Evolutionary conservation across 345 rosid genomes (phyloP), one percentile per base, ranked within the genome.

Genomic region (Geranium rotundifolium): DNA sequence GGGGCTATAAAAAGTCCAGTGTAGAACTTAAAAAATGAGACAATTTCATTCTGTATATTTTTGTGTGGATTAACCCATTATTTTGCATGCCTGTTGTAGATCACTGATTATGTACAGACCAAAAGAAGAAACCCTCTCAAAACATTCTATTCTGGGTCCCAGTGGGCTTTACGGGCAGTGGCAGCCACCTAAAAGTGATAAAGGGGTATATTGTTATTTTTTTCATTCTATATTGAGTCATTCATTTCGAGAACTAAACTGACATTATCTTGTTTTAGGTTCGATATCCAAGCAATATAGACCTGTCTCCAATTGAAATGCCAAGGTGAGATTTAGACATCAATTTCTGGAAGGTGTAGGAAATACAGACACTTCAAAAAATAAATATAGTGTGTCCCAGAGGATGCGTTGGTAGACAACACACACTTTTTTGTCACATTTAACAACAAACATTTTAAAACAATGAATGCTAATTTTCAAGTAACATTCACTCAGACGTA

Each of bases 81-180:
- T 49, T 34, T 63, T 67, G 39, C 20, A 29, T 57, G 59, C 39
- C 66, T 62, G 61, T 64, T 77, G 68, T 77, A 90, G 99, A 76
- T 83, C 90, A 62, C 73, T 93, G 69, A 85, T 73, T 64, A 73
- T 71, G 3, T 72, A 73, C 37, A 79, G 71, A 49, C 97, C 97
- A 31, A 90, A 71, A 63, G 89, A 86, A 50, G 97, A 93, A 76
- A 82, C 90, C 59, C 96, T 93, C 41, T 86, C 95, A 27, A 86
- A 77, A 75, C 97, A 93, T 77, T 90, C 99, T 62, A 79, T 93
- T 70, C 73, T 93, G 65, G 99, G 99, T 67, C 91, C 96, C 57
- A 79, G 67, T 75, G 97, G 97, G 69, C 90, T 90, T 62, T 58
- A 63, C 75, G 97, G 89, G 60, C 84, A 70, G 39, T 88, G 96